phyloP scores from a whole-genome alignment of 192 early-diverging fungal genomes.

The Jimgerdemannia lactiflua region DNA sequence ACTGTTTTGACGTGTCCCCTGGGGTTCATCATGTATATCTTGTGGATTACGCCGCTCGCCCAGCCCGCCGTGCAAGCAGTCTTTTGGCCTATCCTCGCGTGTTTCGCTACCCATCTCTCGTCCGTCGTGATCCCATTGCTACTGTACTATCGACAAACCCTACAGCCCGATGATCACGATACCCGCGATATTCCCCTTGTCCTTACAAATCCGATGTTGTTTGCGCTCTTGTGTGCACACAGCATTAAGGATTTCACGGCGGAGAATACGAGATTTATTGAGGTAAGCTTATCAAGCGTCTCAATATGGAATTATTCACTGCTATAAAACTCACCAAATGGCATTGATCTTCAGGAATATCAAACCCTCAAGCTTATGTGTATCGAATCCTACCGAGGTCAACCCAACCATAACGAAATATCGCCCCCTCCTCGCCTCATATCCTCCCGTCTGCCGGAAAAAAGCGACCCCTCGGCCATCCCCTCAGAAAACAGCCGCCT shows the following conservation, averaged over 20 bases:
- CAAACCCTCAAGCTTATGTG: neutral
- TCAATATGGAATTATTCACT: neutral
- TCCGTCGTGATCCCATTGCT: neutral
- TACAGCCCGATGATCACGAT: neutral
- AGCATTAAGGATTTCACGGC: neutral
- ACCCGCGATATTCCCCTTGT: neutral
- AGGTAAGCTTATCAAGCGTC: neutral
- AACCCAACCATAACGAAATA: neutral
- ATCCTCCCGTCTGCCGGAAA: neutral
- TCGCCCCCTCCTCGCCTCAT: neutral
- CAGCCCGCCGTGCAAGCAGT: neutral
- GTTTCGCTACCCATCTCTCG: neutral
- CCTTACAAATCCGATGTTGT: neutral
- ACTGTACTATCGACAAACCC: neutral
- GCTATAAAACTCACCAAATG: neutral
- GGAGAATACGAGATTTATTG: neutral
- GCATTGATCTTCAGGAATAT: neutral
- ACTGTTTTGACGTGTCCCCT: neutral
- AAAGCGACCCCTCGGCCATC: neutral
- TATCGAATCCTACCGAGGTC: neutral
- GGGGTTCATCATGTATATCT: neutral
- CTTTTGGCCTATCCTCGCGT: neutral
- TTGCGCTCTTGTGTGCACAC: neutral
- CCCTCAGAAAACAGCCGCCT: neutral
- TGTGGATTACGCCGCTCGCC: neutral